Evolutionary conservation across 306 rosid species (phyloP).

Genomic region (Dryas alaskensis): DNA sequence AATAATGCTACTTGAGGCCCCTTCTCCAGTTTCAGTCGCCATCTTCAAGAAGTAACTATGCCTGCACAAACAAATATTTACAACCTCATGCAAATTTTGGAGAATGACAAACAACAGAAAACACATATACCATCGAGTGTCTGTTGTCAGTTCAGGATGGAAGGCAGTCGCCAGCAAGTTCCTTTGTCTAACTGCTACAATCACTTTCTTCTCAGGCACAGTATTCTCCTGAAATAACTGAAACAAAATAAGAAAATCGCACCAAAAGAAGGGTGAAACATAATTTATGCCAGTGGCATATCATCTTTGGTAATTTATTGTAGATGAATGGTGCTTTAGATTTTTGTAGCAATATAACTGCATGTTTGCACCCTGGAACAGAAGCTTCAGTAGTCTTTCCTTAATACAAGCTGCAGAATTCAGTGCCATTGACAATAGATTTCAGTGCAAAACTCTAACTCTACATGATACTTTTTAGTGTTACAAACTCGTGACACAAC

Average conservation of each 20-base stretch:
- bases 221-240: conserved; percentile 52
- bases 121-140: conserved; percentile 70
- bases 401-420: background rate
- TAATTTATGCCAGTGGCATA: background rate
- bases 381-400: background rate
- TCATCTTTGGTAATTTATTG: background rate
- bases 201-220: conserved; percentile 52
- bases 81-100: conserved; percentile 23
- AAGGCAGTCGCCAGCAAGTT: conserved; percentile 88
- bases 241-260: conserved; percentile 19
- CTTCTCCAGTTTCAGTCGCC: conserved; percentile 50
- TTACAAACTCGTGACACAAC: background rate
- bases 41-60: conserved; percentile 92
- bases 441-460: background rate
- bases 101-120: background rate
- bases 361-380: background rate
- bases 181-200: conserved; percentile 90
- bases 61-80: conserved; percentile 53
- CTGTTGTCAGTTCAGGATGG: conserved; percentile 97
- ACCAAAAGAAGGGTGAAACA: conserved; percentile 9
- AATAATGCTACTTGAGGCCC: conserved; percentile 49
- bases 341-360: background rate
- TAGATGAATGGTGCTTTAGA: background rate
- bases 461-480: background rate
- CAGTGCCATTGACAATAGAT: background rate